A percentile compares a stretch with the other conserved stretches of the same genome.
Conservation (phyloP, 2,329 filamentous ascomycete genomes). For the Fusarium buxicola region DNA sequence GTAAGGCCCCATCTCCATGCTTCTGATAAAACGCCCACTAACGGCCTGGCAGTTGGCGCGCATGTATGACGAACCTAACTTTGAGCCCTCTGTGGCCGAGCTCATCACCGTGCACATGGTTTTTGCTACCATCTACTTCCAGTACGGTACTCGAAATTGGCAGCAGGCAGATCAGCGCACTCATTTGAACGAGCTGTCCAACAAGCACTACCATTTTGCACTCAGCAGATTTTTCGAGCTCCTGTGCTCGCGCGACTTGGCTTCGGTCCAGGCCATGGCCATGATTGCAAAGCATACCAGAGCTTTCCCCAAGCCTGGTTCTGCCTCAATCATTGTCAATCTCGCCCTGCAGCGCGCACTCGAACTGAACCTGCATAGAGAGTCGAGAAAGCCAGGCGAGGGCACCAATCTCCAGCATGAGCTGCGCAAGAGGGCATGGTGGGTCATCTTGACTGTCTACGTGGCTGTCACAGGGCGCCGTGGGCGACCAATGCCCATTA, state of each 20-base stretch:
- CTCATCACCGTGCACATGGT: conserved; percentile 81
- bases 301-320: conserved; percentile 82
- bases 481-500: conserved; percentile 80
- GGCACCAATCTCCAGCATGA: conserved; percentile 74
- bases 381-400: conserved; percentile 63
- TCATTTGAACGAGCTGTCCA: conserved; percentile 72
- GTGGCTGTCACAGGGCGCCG: conserved; percentile 80
- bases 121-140: conserved; percentile 81
- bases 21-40: conserved; percentile 4
- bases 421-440: conserved; percentile 82
- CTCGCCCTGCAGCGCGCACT: conserved; percentile 76
- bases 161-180: conserved; percentile 65
- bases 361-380: conserved; percentile 80
- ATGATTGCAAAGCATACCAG: conserved; percentile 79
- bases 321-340: conserved; percentile 75
- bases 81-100: conserved; percentile 72
- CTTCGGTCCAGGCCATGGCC: conserved; percentile 78
- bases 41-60: conserved; percentile 62
- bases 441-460: conserved; percentile 74
- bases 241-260: conserved; percentile 68
- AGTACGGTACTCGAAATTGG: conserved; percentile 78
- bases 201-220: conserved; percentile 82
- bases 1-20: conserved; percentile 56
- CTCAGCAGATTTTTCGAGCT: conserved; percentile 76
- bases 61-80: conserved; percentile 77